Percentiles rank a stretch among this genome's conserved stretches.
Conservation (phyloP, 2,329 filamentous ascomycete genomes). For the Fusarium kyushuense region DNA sequence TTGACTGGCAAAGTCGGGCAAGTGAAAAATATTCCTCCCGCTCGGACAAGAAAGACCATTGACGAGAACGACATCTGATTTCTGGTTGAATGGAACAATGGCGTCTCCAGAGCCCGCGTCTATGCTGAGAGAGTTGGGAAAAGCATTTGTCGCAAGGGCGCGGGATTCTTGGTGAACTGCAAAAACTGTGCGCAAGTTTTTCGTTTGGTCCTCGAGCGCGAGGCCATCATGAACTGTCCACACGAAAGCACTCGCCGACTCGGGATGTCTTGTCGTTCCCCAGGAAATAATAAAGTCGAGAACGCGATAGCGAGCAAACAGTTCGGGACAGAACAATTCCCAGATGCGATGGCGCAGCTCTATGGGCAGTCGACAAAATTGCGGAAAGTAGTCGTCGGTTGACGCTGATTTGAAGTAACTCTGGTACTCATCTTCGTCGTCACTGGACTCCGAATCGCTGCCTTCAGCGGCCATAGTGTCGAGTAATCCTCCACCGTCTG, state of each 20-base stretch:
- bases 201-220: slow-evolving; percentile 48
- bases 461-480: slow-evolving; percentile 45
- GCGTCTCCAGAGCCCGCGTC: slow-evolving; percentile 42
- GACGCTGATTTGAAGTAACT: neutral
- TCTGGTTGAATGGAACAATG: slow-evolving; percentile 48
- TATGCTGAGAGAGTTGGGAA: slow-evolving; percentile 52
- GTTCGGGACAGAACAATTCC: slow-evolving; percentile 51
- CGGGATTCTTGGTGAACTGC: slow-evolving; percentile 55
- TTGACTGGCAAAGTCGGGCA: slow-evolving; percentile 49
- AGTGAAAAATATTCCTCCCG: slow-evolving; percentile 28
- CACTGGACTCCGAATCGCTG: slow-evolving; percentile 39
- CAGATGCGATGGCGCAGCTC: slow-evolving; percentile 52
- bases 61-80: slow-evolving; percentile 51
- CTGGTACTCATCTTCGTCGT: neutral
- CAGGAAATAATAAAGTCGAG: slow-evolving; percentile 45
- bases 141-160: slow-evolving; percentile 47
- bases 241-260: slow-evolving; percentile 6
- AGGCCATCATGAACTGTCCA: slow-evolving; percentile 43
- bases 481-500: slow-evolving; percentile 41
- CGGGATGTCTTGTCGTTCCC: slow-evolving; percentile 18
- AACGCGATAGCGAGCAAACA: slow-evolving; percentile 46
- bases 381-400: slow-evolving; percentile 34
- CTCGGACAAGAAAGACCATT: slow-evolving; percentile 10
- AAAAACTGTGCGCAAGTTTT: slow-evolving; percentile 48
- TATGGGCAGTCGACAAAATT: slow-evolving; percentile 48